These are phyloP conservation scores for Neurospora intermedia DNA, from an alignment of 495 filamentous ascomycete species.

Conservation along the genomic window DNA sequence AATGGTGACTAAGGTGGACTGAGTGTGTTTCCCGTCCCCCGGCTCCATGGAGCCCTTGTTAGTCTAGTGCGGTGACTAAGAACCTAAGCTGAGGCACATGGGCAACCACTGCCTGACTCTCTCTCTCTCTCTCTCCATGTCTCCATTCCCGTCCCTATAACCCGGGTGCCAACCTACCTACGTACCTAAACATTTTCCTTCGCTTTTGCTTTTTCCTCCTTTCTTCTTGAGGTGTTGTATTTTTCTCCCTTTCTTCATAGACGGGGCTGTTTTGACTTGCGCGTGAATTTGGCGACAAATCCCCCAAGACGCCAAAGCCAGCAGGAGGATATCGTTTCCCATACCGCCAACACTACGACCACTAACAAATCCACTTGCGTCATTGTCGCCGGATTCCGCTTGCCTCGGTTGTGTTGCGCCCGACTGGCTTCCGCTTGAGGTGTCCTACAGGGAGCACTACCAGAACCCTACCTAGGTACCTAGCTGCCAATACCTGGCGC, in stretches of 20 bases:
- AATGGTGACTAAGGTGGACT: neutral
- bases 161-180: neutral
- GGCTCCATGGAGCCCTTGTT: neutral
- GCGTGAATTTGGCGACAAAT: neutral
- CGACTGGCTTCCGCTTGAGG: neutral
- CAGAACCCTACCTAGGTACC: neutral
- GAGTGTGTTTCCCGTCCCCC: neutral
- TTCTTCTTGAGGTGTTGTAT: neutral
- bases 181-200: neutral
- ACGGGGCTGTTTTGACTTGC: neutral
- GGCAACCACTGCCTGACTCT: neutral
- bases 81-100: neutral
- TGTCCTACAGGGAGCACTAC: neutral
- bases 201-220: neutral
- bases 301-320: neutral
- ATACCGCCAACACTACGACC: neutral
- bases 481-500: neutral
- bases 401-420: slow-evolving; percentile 15
- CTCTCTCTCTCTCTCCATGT: neutral
- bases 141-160: neutral
- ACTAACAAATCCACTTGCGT: slow-evolving; percentile 5
- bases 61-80: neutral
- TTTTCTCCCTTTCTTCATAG: neutral
- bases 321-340: neutral
- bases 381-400: slow-evolving; percentile 12